These are phyloP conservation scores for Ceratocystiopsis brevicomis DNA, from an alignment of 2,329 filamentous ascomycete genomes.

Conservation along the genomic window DNA sequence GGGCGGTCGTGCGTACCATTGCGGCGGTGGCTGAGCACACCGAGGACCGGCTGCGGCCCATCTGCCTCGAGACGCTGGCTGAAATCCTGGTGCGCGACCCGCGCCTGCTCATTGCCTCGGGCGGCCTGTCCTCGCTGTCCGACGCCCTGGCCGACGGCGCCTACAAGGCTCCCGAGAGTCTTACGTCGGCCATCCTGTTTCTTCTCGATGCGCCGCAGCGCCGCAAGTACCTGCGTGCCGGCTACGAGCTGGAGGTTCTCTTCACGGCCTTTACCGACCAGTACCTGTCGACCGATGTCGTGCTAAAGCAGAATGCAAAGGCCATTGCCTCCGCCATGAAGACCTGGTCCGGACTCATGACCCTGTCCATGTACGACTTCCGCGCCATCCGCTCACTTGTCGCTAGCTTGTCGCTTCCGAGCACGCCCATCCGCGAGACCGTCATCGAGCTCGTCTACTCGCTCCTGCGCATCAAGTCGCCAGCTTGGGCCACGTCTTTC, in stretches of 20 bases:
- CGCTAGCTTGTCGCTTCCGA: constrained; percentile 41
- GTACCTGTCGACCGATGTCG: constrained; percentile 34
- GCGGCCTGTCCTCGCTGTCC: constrained; percentile 72
- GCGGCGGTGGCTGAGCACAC: constrained; percentile 76
- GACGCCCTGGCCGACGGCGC: constrained; percentile 78
- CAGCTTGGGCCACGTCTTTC: constrained; percentile 90
- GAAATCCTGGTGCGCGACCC: constrained; percentile 84
- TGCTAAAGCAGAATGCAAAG: constrained; percentile 70
- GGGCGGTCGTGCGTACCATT: constrained; percentile 71
- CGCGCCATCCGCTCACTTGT: constrained; percentile 65
- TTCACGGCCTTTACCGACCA: constrained; percentile 91
- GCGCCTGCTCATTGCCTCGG: constrained; percentile 58
- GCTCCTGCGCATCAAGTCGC: constrained; percentile 70
- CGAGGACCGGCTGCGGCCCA: constrained; percentile 71
- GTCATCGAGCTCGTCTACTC: constrained; percentile 75
- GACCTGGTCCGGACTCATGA: constrained; percentile 84
- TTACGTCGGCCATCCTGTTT: constrained; percentile 75
- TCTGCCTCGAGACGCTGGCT: constrained; percentile 80
- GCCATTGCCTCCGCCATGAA: constrained; percentile 84
- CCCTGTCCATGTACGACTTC: constrained; percentile 73
- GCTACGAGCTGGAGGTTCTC: constrained; percentile 72
- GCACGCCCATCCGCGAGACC: constrained; percentile 44
- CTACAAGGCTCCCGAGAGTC: constrained; percentile 80
- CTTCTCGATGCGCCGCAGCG: constrained; percentile 69
- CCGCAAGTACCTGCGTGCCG: constrained; percentile 66